Evolutionary conservation across 192 early-diverging fungal genomes (phyloP).

Genomic region (Gigaspora rosea): DNA sequence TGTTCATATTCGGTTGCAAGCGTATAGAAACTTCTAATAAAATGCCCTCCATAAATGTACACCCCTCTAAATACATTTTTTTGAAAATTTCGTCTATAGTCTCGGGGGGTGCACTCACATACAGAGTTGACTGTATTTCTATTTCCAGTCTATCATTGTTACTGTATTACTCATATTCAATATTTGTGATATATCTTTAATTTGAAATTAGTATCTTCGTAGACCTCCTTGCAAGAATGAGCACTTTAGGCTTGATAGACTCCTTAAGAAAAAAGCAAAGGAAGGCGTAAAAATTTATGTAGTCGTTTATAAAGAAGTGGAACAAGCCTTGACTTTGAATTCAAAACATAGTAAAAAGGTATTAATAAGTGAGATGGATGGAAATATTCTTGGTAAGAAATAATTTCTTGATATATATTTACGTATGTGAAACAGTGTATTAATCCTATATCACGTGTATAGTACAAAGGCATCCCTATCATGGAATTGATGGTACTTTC

Average conservation of each 20-base stretch:
- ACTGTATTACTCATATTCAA: neutral
- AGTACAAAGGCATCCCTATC: constrained; percentile 88
- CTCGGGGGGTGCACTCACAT: no score
- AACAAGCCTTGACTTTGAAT: constrained; percentile 72
- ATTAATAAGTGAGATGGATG: constrained; percentile 64
- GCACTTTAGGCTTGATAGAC: constrained; percentile 75
- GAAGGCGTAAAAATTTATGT: constrained; percentile 88
- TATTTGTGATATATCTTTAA: neutral
- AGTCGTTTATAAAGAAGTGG: constrained; percentile 86
- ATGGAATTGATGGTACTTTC: constrained; percentile 73
- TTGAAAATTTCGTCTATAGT: no score
- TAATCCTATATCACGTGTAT: neutral
- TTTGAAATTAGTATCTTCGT: constrained; percentile 61
- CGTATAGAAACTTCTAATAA: no score
- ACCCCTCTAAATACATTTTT: no score
- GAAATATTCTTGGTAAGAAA: constrained; percentile 68
- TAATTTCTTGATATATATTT: neutral
- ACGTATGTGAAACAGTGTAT: neutral
- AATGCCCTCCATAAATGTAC: no score
- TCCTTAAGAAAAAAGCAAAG: constrained; percentile 79
- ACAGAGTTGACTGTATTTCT: no score
- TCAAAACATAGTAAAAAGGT: constrained; percentile 76
- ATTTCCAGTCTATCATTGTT: no score
- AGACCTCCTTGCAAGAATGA: constrained; percentile 74
- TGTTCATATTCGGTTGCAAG: neutral